These are phyloP conservation scores for Candida koratica DNA, from an alignment of 805 yeast species.

Conservation along the genomic window DNA sequence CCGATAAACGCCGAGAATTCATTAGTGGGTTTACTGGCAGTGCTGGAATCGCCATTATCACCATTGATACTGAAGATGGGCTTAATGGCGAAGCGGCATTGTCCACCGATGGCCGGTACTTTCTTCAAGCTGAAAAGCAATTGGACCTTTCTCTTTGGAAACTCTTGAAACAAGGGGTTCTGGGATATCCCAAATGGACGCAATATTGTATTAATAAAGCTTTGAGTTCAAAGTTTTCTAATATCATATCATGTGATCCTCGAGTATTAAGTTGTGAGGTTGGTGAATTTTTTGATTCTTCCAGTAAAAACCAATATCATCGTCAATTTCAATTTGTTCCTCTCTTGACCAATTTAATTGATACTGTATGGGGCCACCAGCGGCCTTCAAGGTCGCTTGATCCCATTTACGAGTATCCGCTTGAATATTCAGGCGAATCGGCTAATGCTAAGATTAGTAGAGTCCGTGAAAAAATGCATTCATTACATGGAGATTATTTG, in stretches of 20 bases:
- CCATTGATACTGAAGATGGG: conserved; percentile 41
- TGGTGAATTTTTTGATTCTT: conserved; percentile 39
- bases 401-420: conserved; percentile 28
- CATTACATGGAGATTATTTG: conserved; percentile 28
- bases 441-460: conserved; percentile 27
- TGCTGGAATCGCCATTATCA: conserved; percentile 87
- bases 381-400: conserved; percentile 32
- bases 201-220: conserved; percentile 60
- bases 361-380: conserved; percentile 35
- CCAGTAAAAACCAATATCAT: conserved; percentile 17
- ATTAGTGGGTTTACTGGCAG: conserved; percentile 90
- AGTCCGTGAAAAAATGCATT: conserved; percentile 29
- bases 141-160: conserved; percentile 70
- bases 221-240: conserved; percentile 45
- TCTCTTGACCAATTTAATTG: conserved; percentile 31
- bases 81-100: conserved; percentile 68
- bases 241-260: conserved; percentile 82
- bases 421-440: conserved; percentile 33
- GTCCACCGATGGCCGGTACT: conserved; percentile 94
- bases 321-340: conserved; percentile 30
- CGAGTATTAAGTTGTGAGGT: conserved; percentile 53
- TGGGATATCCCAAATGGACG: conserved; percentile 74
- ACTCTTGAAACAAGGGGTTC: conserved; percentile 72
- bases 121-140: conserved; percentile 83
- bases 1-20: conserved; percentile 79